Base-by-base conservation (phyloP, 2,329 filamentous ascomycete species). In the Geosmithia morbida region DNA sequence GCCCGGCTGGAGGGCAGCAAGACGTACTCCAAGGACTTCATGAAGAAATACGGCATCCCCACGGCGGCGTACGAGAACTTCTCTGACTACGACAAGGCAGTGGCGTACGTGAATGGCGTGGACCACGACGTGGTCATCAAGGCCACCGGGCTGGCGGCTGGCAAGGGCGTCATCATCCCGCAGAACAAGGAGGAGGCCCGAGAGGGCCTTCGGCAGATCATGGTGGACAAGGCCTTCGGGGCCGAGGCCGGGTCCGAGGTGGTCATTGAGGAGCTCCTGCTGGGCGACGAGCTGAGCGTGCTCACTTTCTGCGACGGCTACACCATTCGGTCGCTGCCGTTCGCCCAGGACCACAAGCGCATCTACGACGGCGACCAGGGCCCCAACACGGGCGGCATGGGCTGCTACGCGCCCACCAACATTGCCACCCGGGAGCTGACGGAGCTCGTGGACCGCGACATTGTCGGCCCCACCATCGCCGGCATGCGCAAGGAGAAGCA, bases 391-490 rank as follows among this genome's bases (percentile, higher is more conserved):
- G 83, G 83, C 47, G 83, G 83, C 14, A 87, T 87, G 83, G 83
- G 83, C 2, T 84, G 81, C 48, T 87, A 86, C 61, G 80, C 81
- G 2, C 77, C 77, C 2, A 81, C 81, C 1, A 84, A 79, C 52
- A 82, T 89, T 56, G 81, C 83, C 29, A 84, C 83, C 0, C 76
- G 80, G 46, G 78, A 83, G 51, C 71, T 94, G n/a, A 74, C 92
- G 17, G 82, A 57, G 17, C 74, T 81, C 51, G 80, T 98, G 51
- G 83, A 96, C 60, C 72, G 74, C 48, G 85, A 84, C 33, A 83
- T 96, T 48, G 75, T 97, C n/a, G 79, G 88, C 61, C 89, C 90
- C 7, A 96, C 89, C 2, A 79, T 97, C 51, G 77, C 87, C 50
- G 89, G 88, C 49, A 90, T 97, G 87, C 77, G 82, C 41, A 30